These are phyloP conservation scores for Cardamine resedifolia DNA, from an alignment of 345 rosid genomes.

Conservation along the genomic window DNA sequence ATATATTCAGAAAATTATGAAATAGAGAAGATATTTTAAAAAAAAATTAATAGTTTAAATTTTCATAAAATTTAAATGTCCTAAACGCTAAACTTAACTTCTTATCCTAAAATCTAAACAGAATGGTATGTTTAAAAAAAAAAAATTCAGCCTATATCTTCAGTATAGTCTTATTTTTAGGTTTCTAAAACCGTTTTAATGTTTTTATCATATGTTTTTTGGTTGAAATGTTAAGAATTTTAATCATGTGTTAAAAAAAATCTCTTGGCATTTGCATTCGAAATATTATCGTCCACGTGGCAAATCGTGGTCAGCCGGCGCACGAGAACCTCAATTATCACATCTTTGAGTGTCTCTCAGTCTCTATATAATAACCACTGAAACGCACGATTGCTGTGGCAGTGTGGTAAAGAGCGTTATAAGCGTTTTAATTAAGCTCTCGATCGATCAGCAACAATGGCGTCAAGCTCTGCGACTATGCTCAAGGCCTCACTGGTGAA, in stretches of 20 bases:
- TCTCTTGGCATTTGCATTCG: neutral
- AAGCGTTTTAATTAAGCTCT: neutral
- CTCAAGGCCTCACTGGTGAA: slow-evolving; percentile 76
- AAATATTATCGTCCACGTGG: slow-evolving; percentile 36
- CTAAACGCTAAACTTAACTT: no score
- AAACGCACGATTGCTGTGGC: neutral
- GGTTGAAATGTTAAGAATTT: no score
- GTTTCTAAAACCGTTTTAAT: no score
- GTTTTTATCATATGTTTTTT: neutral
- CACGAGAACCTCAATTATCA: slow-evolving; percentile 31
- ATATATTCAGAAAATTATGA: no score
- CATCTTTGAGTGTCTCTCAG: slow-evolving; percentile 8
- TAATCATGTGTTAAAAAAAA: no score
- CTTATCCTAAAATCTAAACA: no score
- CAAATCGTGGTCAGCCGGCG: slow-evolving; percentile 30
- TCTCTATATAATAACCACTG: slow-evolving; percentile 8
- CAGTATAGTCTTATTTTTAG: no score
- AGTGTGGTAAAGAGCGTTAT: neutral
- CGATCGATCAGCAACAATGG: slow-evolving; percentile 48
- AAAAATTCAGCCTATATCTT: no score
- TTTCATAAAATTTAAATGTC: no score
- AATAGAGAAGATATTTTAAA: no score
- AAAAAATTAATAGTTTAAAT: no score
- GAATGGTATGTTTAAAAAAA: neutral
- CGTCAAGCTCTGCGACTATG: slow-evolving; percentile 62